Conservation (phyloP, 352 stramenopile species). For the Bremia lactucae region DNA sequence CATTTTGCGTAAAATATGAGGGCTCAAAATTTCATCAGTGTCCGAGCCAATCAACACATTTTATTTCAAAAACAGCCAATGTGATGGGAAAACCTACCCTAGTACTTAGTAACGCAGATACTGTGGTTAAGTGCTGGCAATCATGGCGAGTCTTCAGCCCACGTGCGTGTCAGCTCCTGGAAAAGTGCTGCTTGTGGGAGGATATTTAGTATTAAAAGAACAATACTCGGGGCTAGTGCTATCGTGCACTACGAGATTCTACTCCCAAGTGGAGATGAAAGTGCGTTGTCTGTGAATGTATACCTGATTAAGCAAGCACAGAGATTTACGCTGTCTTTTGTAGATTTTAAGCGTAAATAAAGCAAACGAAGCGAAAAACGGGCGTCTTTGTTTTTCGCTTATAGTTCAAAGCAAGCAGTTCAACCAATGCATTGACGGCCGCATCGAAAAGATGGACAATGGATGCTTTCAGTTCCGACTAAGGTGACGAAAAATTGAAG, state of each 20-base stretch:
- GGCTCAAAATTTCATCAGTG: no score
- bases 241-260: slow-evolving; percentile 88
- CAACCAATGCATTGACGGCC: slow-evolving; percentile 35
- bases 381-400: slow-evolving; percentile 21
- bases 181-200: slow-evolving; percentile 94
- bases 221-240: slow-evolving; percentile 86
- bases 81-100: slow-evolving; percentile 8
- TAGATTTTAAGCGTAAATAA: neutral
- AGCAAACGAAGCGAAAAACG: no score
- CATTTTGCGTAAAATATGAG: no score
- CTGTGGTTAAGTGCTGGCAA: no score
- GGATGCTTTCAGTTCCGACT: slow-evolving; percentile 23
- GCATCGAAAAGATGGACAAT: slow-evolving; percentile 14
- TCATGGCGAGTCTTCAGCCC: slow-evolving; percentile 4
- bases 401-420: slow-evolving; percentile 89
- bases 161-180: slow-evolving; percentile 87
- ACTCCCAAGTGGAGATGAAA: slow-evolving; percentile 58
- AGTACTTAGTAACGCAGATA: no score
- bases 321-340: slow-evolving; percentile 1
- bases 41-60: no score
- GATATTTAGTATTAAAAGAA: slow-evolving; percentile 92
- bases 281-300: slow-evolving; percentile 2
- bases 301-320: neutral
- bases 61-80: slow-evolving; percentile 5
- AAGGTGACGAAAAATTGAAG: slow-evolving; percentile 9